Evolutionary conservation across 129 eudicot genomes (phyloP).

Genomic region (Glebionis coronaria): DNA sequence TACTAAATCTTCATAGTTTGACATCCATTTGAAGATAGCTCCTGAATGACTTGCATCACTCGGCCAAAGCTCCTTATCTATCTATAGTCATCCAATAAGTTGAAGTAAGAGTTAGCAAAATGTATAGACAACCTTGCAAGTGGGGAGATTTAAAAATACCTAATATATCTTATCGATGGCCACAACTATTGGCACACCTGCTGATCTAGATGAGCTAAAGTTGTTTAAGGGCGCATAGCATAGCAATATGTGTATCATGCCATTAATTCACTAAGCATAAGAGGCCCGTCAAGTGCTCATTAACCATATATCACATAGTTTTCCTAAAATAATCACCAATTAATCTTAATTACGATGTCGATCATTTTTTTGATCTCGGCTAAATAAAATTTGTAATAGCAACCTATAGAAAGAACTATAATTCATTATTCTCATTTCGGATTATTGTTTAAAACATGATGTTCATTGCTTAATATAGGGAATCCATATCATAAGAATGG

Average conservation of each 20-base stretch:
- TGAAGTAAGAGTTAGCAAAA: not conserved
- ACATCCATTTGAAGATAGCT: slow-evolving; percentile 78
- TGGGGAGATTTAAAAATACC: not conserved
- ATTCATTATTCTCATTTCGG: too few species aligned
- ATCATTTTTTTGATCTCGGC: too few species aligned
- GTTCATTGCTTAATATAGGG: too few species aligned
- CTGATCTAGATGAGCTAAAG: slow-evolving; percentile 90
- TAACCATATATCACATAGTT: too few species aligned
- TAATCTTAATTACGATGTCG: too few species aligned
- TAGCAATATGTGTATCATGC: slow-evolving; percentile 94
- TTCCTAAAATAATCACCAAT: too few species aligned
- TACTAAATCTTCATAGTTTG: too few species aligned
- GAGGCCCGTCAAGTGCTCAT: slow-evolving; percentile 99
- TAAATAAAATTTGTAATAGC: too few species aligned
- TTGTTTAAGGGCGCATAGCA: slow-evolving; percentile 92
- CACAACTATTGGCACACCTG: slow-evolving; percentile 86
- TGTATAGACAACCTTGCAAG: slow-evolving; percentile 7
- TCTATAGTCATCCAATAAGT: slow-evolving; percentile 39
- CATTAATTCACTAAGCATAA: too few species aligned
- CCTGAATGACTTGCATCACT: slow-evolving; percentile 93
- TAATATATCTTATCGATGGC: slow-evolving; percentile 75
- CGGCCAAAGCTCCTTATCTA: slow-evolving; percentile 85
- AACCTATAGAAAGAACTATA: too few species aligned
- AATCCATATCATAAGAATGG: too few species aligned
- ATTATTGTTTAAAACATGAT: too few species aligned